These are phyloP conservation scores for Nakaseomyces bracarensis DNA, from an alignment of 1,139 yeast genomes.

Conservation along the genomic window DNA sequence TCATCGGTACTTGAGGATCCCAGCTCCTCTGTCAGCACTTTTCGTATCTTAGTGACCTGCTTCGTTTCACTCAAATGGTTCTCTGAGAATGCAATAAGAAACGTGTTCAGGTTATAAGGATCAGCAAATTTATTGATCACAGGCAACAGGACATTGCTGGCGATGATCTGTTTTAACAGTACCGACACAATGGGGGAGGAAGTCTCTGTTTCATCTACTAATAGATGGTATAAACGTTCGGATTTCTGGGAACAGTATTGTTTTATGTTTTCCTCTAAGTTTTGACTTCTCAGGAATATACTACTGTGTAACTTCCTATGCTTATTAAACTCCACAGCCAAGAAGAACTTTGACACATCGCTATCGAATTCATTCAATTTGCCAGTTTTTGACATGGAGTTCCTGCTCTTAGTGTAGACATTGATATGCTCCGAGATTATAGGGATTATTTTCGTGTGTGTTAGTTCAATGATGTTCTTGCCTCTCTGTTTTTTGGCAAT, in stretches of 20 bases:
- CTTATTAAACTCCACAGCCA: constrained; percentile 52
- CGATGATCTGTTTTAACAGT: constrained; percentile 55
- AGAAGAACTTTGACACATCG: constrained; percentile 41
- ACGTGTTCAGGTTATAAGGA: constrained; percentile 69
- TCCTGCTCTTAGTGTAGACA: constrained; percentile 36
- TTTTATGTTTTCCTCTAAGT: constrained; percentile 41
- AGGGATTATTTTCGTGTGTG: constrained; percentile 57
- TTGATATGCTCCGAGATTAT: constrained; percentile 57
- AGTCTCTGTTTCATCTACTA: constrained; percentile 46
- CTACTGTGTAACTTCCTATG: constrained; percentile 55
- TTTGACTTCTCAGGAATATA: constrained; percentile 37
- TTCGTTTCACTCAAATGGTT: constrained; percentile 63
- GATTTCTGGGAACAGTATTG: constrained; percentile 43
- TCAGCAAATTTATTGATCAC: constrained; percentile 52
- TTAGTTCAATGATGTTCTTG: constrained; percentile 48
- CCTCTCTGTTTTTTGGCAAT: constrained; percentile 38
- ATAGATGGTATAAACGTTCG: constrained; percentile 40
- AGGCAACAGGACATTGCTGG: constrained; percentile 49
- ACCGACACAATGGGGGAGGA: constrained; percentile 42
- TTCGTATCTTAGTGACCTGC: constrained; percentile 66
- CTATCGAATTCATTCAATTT: constrained; percentile 27
- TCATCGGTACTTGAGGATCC: constrained; percentile 24
- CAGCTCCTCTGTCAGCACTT: constrained; percentile 40
- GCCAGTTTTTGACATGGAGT: constrained; percentile 25
- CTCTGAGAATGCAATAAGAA: constrained; percentile 53